Evolutionary conservation across 106 monocot species (phyloP).

Genomic region (Amphibolis antarctica): DNA sequence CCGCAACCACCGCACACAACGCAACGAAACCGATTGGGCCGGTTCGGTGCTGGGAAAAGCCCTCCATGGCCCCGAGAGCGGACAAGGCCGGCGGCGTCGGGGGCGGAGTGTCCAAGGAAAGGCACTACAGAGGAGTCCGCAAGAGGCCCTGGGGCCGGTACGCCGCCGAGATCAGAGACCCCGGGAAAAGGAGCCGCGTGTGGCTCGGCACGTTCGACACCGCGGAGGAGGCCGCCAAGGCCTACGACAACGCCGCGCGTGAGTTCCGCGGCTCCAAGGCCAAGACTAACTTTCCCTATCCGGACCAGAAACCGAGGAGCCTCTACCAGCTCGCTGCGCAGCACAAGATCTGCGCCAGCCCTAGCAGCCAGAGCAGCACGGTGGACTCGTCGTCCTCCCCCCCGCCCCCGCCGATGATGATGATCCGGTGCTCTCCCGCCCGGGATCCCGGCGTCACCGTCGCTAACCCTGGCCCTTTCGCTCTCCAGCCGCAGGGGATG

Average conservation of each 20-base stretch:
- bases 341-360: neutral
- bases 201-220: conserved; percentile 99
- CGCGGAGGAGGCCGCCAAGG: conserved; percentile 77
- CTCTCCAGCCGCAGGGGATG: neutral
- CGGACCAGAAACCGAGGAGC: no score
- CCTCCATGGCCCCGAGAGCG: neutral
- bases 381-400: neutral
- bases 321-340: neutral
- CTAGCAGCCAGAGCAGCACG: conserved; percentile 6
- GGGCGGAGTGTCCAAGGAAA: neutral
- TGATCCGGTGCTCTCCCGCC: neutral
- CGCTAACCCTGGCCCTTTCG: neutral
- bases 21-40: neutral
- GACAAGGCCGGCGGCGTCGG: neutral
- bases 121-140: conserved; percentile 26
- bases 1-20: neutral
- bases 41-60: neutral
- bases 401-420: neutral
- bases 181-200: conserved; percentile 19
- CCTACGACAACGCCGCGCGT: conserved; percentile 45
- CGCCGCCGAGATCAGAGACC: conserved; percentile 24
- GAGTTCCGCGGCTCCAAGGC: conserved; percentile 19
- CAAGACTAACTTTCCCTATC: conserved; percentile 10
- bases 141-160: conserved; percentile 23
- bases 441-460: neutral